phyloP scores from a whole-genome alignment of 2,329 filamentous ascomycete species.

The Diaporthe helianthi region DNA sequence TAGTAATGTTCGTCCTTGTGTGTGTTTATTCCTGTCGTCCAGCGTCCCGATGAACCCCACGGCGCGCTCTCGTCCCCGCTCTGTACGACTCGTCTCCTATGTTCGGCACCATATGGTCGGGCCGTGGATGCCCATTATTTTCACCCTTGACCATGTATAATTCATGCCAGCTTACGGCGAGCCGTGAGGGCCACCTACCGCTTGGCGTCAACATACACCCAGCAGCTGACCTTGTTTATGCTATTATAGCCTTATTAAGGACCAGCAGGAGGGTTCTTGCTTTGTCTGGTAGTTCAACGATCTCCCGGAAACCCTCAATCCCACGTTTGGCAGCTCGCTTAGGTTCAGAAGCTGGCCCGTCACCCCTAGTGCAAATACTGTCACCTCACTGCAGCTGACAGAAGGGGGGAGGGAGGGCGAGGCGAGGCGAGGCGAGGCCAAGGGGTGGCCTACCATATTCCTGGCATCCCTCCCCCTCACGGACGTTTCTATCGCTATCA shows the following conservation, averaged over 20 bases:
- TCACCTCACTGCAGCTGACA: not conserved
- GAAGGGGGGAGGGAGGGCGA: not conserved
- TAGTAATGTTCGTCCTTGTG: not conserved
- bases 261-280: not conserved
- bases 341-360: conserved; percentile 4
- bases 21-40: not conserved
- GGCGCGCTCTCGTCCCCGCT: conserved; percentile 3
- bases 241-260: conserved; percentile 20
- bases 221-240: not conserved
- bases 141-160: conserved; percentile 6
- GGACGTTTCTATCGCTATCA: conserved; percentile 13
- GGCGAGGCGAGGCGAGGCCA: no score
- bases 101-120: not conserved
- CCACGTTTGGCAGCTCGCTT: conserved; percentile 31
- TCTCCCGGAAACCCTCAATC: conserved; percentile 17
- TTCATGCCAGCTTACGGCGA: not conserved
- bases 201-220: not conserved
- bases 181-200: not conserved
- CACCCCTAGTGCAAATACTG: not conserved
- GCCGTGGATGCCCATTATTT: not conserved
- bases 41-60: conserved; percentile 15
- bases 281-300: conserved; percentile 16
- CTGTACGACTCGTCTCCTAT: conserved; percentile 2
- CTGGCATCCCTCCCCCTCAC: not conserved
- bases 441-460: not conserved